Percentiles rank a stretch among this genome's conserved stretches.
These are phyloP conservation scores for Cyberlindnera petersonii DNA, from an alignment of 805 yeast genomes.

Conservation along the genomic window DNA sequence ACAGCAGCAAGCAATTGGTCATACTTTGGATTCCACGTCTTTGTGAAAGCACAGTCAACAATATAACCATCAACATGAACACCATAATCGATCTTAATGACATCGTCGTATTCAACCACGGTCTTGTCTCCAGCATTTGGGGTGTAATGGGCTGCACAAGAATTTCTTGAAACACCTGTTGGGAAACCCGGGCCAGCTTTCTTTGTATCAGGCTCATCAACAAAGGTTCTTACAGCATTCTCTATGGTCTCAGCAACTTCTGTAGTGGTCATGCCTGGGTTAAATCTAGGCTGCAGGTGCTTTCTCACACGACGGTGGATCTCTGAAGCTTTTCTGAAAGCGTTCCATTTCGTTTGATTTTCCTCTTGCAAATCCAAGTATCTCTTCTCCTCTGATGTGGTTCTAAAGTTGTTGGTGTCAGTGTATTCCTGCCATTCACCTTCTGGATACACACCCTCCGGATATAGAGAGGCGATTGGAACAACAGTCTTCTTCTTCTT, in stretches of 20 bases:
- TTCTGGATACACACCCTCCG: slow-evolving; percentile 74
- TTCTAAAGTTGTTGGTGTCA: slow-evolving; percentile 60
- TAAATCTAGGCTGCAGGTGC: slow-evolving; percentile 65
- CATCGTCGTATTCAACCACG: slow-evolving; percentile 79
- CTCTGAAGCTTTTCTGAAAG: slow-evolving; percentile 93
- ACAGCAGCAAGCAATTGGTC: slow-evolving; percentile 82
- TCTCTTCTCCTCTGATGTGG: slow-evolving; percentile 83
- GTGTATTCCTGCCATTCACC: slow-evolving; percentile 83
- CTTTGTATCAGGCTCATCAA: slow-evolving; percentile 55
- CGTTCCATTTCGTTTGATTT: slow-evolving; percentile 61
- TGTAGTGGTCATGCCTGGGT: slow-evolving; percentile 90
- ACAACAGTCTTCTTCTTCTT: slow-evolving; percentile 55
- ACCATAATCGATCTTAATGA: slow-evolving; percentile 95
- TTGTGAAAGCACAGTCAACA: slow-evolving; percentile 92
- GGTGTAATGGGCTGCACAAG: slow-evolving; percentile 96
- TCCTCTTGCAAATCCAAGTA: slow-evolving; percentile 61
- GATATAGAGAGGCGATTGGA: slow-evolving; percentile 63
- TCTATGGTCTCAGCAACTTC: slow-evolving; percentile 90
- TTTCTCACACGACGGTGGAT: slow-evolving; percentile 88
- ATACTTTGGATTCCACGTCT: slow-evolving; percentile 80
- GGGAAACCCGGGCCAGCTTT: slow-evolving; percentile 96
- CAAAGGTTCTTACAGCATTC: slow-evolving; percentile 70
- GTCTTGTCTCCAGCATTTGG: slow-evolving; percentile 94
- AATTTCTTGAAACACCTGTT: slow-evolving; percentile 91
- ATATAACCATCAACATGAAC: slow-evolving; percentile 94